Base-by-base conservation (phyloP, 768 basidiomycete species). In the Pisolithus marmoratus region DNA sequence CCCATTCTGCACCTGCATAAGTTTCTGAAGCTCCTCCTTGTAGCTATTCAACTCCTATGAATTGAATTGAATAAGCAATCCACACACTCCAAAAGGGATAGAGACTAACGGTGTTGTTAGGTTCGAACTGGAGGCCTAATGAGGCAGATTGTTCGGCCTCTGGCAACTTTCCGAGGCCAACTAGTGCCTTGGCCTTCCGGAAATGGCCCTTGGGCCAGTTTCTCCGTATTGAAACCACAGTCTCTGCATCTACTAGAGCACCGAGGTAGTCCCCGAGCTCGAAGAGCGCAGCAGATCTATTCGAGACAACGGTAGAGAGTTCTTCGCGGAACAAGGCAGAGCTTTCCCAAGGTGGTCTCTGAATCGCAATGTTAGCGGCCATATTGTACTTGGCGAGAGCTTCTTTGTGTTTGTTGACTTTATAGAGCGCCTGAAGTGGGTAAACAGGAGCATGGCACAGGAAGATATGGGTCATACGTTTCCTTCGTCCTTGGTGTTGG, bases 171-270 rank as follows among this genome's bases (percentile, higher is more conserved):
- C 76, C 77, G 46, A 99, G 74, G 20, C 80, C 91, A 2, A 89
- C 72, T 40, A 99, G 73, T 0, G 95, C 92, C 64, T 91, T 92
- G 2, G 91, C 89, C 64, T 89, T 94, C 53, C 96, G 79, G 76
- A 96, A 96, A 68, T 97, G 90, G 0, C 94, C 96, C 64, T 98
- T 99, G 60, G 88, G 82, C 94, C 95, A 98, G 42, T 83, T 84
- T 51, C 84, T 76, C 62, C 92, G 88, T 48, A 96, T 72, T 56
- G 80, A 70, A 38, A 96, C 85, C 62, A 97, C 93, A 2, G 85
- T 84, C 51, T 98, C 94, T 0, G 96, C 94, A 63, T 99, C 96
- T 24, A 84, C 84, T 8, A 94, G 71, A 4, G 93, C 87, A 22
- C 81, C 78, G 47, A 91, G 75, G 59, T 74, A 85, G 67, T 94